Conservation (phyloP, 208 protist genomes). For the Crithidia bombi region DNA sequence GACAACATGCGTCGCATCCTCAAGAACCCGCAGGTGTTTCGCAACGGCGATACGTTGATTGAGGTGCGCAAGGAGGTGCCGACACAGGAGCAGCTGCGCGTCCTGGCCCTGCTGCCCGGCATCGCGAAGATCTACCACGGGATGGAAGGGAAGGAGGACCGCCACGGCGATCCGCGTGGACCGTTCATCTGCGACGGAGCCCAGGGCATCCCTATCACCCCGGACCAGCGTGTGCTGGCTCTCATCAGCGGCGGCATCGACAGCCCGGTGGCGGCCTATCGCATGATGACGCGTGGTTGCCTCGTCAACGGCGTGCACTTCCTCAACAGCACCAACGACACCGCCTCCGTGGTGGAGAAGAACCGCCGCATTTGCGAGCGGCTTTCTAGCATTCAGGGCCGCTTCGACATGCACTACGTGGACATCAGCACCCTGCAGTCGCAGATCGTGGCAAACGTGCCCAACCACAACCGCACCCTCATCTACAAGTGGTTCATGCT, state of each 20-base stretch:
- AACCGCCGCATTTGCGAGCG: slow-evolving; percentile 71
- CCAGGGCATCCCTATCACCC: slow-evolving; percentile 71
- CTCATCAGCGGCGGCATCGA: slow-evolving; percentile 87
- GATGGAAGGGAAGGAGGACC: slow-evolving; percentile 21
- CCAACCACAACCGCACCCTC: slow-evolving; percentile 80
- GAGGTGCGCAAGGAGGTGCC: slow-evolving; percentile 63
- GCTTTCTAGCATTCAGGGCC: slow-evolving; percentile 70
- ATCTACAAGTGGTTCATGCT: slow-evolving; percentile 92
- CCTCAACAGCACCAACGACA: slow-evolving; percentile 87
- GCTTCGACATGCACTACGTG: slow-evolving; percentile 83
- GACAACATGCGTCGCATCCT: slow-evolving; percentile 69
- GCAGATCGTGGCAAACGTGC: slow-evolving; percentile 80
- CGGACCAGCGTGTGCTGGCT: slow-evolving; percentile 61
- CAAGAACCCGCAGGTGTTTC: slow-evolving; percentile 64
- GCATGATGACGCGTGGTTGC: slow-evolving; percentile 88
- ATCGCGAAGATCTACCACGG: slow-evolving; percentile 78
- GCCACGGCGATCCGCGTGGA: slow-evolving; percentile 70
- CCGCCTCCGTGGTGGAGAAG: slow-evolving; percentile 75
- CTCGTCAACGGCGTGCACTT: slow-evolving; percentile 76
- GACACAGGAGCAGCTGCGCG: slow-evolving; percentile 53
- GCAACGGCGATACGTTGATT: slow-evolving; percentile 75
- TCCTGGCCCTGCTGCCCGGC: slow-evolving; percentile 68
- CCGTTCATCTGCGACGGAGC: slow-evolving; percentile 54
- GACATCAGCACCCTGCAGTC: slow-evolving; percentile 85
- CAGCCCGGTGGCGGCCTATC: slow-evolving; percentile 86